A percentile compares a stretch with the other conserved stretches of the same genome.
These are phyloP conservation scores for Jatropha curcas DNA, from an alignment of 345 rosid species.

Conservation along the genomic window DNA sequence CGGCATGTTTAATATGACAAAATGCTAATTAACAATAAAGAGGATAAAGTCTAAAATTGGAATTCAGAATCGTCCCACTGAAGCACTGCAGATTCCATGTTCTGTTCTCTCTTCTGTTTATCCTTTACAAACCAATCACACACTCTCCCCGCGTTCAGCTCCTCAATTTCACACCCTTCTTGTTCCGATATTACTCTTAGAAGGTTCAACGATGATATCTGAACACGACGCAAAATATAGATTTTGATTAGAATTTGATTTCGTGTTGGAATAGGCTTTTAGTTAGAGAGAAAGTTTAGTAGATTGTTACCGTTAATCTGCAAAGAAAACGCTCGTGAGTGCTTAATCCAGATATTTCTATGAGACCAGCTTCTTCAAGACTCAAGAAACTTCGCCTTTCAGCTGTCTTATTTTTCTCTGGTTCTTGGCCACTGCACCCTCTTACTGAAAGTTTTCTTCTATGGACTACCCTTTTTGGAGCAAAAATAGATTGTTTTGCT, in stretches of 20 bases:
- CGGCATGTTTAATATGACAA: too few relatives aligned
- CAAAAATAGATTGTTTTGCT: slow-evolving; percentile 5
- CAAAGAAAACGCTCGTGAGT: slow-evolving; percentile 84
- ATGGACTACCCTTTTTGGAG: slow-evolving; percentile 4
- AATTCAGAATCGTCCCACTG: slow-evolving; percentile 91
- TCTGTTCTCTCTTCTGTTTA: slow-evolving; percentile 74
- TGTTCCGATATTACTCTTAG: slow-evolving; percentile 77
- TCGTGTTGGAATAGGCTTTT: too few relatives aligned
- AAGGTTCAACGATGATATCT: slow-evolving; percentile 88
- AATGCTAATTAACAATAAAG: neutral
- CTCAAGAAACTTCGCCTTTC: slow-evolving; percentile 57
- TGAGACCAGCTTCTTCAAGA: slow-evolving; percentile 89
- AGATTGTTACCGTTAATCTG: slow-evolving; percentile 80
- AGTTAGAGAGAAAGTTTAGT: too few relatives aligned
- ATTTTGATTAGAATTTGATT: neutral
- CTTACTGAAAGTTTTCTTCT: slow-evolving; percentile 25
- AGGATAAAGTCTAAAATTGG: slow-evolving; percentile 34
- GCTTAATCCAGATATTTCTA: slow-evolving; percentile 75
- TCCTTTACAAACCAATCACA: slow-evolving; percentile 94
- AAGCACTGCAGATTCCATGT: slow-evolving; percentile 66
- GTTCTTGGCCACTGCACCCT: slow-evolving; percentile 40
- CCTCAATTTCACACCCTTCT: slow-evolving; percentile 80
- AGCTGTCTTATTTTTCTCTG: slow-evolving; percentile 32
- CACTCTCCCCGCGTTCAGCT: slow-evolving; percentile 75
- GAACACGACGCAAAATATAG: neutral